Base-by-base conservation (phyloP, 106 monocot genomes). In the Hemerocallis citrina region DNA sequence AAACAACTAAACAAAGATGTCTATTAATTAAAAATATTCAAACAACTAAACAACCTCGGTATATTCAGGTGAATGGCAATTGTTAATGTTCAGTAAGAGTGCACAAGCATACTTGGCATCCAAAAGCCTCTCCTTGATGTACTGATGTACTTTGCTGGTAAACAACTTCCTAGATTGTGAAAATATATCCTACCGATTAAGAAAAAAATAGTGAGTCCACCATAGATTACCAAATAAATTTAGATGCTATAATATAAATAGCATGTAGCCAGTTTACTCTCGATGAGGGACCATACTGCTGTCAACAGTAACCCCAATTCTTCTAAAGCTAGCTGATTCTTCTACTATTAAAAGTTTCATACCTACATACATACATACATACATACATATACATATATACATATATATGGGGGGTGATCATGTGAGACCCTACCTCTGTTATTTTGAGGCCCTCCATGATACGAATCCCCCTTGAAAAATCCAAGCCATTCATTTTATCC, bases 31-130 rank as follows among this genome's bases (percentile, higher is more conserved):
- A 62, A 22, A 22, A 55, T 54, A 40, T 11, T 30, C 0, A 63
- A 45, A 0, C 29, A 16, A 31, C n/a, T 47, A 63, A 61, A 55
- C 56, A 33, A 92, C 98, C 88, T 98, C 92, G 49, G 68, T 57
- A 68, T 72, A 85, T 55, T 79, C 84, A n/a, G 77, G 79, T 29
- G 81, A 72, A 23, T 67, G 65, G 70, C 57, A 75, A 23, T 92
- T 74, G 44, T 58, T 68, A 20, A 98, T 70, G 61, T 79, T 80
- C 57, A 85, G 72, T 54, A 98, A 67, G 71, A 98, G 85, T 40
- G 88, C 76, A 74, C 91, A 98, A 52, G 85, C 77, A 82, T 98
- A 98, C 71, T 98, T 98, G 10, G 85, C 75, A 64, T 98, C 98
- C 74, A 98, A 61, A 2, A 75, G 61, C 9, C 84, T 71, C 50